Conservation (phyloP, 371 early-diverging fungal species). For the Rhizopus sp. region DNA sequence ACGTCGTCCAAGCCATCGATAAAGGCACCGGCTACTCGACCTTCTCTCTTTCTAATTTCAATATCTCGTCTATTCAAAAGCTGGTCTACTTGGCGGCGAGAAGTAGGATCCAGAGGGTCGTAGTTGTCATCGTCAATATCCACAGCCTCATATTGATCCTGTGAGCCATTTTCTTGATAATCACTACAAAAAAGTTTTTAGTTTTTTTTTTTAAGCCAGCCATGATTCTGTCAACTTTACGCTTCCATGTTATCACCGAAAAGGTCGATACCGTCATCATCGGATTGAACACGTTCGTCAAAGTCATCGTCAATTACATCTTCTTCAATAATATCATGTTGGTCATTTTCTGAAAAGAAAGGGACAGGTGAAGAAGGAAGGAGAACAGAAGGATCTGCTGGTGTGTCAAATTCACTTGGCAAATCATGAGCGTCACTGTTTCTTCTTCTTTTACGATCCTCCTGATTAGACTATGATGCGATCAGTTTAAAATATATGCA, state of each 20-base stretch:
- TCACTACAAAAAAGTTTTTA: conserved; percentile 50
- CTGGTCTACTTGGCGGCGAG: conserved; percentile 78
- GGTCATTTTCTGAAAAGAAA: conserved; percentile 49
- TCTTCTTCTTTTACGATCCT: conserved; percentile 56
- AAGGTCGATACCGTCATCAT: conserved; percentile 79
- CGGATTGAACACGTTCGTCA: conserved; percentile 61
- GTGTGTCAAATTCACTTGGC: conserved; percentile 14
- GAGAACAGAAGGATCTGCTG: conserved; percentile 35
- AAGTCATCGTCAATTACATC: conserved; percentile 33
- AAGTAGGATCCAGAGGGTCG: conserved; percentile 68
- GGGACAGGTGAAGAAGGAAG: conserved; percentile 49
- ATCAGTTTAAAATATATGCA: neutral
- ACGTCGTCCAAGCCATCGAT: conserved; percentile 73
- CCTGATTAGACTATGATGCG: conserved; percentile 8
- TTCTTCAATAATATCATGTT: conserved; percentile 38
- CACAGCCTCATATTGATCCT: conserved; percentile 80
- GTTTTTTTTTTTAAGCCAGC: conserved; percentile 16
- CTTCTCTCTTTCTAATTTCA: conserved; percentile 69
- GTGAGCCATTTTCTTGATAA: conserved; percentile 70
- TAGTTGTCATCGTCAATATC: conserved; percentile 81
- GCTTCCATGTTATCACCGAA: conserved; percentile 77
- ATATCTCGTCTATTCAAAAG: conserved; percentile 82
- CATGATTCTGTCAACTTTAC: conserved; percentile 33
- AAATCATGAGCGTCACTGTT: conserved; percentile 27
- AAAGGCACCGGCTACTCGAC: conserved; percentile 85